Evolutionary conservation across 225 moss, liverwort and hornwort species (phyloP).

Genomic region (Bryum argenteum): DNA sequence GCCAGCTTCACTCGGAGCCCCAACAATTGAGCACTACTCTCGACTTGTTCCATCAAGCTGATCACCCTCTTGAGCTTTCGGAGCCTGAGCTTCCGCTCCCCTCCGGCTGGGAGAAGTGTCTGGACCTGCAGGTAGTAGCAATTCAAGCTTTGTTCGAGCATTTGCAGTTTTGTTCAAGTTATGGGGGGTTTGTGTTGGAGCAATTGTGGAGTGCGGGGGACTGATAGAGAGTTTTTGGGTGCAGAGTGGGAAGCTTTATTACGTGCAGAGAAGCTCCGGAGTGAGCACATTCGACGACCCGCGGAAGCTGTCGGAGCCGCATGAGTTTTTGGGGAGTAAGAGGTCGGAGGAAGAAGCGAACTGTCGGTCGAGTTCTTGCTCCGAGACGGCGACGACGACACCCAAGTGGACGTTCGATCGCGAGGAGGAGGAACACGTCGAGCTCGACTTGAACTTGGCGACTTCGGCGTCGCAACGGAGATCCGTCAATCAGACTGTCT

Average conservation of each 20-base stretch:
- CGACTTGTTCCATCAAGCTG: slow-evolving; percentile 44
- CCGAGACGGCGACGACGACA: slow-evolving; percentile 22
- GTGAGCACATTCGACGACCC: slow-evolving; percentile 42
- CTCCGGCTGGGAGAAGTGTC: slow-evolving; percentile 66
- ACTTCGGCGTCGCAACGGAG: slow-evolving; percentile 13
- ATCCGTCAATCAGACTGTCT: slow-evolving; percentile 27
- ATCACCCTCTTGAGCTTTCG: slow-evolving; percentile 44
- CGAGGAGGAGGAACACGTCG: slow-evolving; percentile 25
- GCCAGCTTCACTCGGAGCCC: slow-evolving; percentile 36
- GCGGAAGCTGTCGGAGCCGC: slow-evolving; percentile 25
- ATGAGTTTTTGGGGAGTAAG: slow-evolving; percentile 61
- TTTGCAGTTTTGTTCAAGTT: too few species aligned
- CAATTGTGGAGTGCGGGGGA: too few species aligned
- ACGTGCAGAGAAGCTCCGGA: slow-evolving; percentile 46
- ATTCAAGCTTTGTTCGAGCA: not conserved
- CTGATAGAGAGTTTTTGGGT: not conserved
- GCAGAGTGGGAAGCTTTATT: slow-evolving; percentile 62
- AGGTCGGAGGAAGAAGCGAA: slow-evolving; percentile 34
- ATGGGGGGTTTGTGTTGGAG: too few species aligned
- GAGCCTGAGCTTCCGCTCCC: slow-evolving; percentile 58
- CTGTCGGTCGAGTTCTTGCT: slow-evolving; percentile 22
- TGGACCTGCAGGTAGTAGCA: slow-evolving; percentile 54
- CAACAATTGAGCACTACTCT: slow-evolving; percentile 38
- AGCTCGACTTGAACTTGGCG: slow-evolving; percentile 39
- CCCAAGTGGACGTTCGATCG: too few species aligned